Percentiles rank a stretch among this genome's conserved stretches.
Evolutionary conservation across 495 filamentous ascomycete species (phyloP).

Genomic region (Chaetomium fimeti): DNA sequence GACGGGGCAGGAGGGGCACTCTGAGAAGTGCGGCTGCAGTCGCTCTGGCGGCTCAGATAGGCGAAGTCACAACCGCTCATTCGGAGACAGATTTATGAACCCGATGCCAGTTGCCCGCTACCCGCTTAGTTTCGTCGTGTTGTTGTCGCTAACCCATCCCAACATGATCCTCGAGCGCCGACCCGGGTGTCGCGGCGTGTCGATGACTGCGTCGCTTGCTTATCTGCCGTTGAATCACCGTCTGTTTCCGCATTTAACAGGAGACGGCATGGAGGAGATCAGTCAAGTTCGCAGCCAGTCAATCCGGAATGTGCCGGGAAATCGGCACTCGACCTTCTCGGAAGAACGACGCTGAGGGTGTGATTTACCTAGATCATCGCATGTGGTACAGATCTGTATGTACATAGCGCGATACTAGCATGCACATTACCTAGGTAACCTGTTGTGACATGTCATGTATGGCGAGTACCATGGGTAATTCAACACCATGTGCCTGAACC

Average conservation of each 20-base stretch:
- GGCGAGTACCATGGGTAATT: too few species aligned
- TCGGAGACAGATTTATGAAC: not conserved
- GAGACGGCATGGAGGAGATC: conserved; percentile 31
- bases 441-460: too few species aligned
- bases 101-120: too few species aligned
- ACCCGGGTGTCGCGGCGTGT: not conserved
- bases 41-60: conserved; percentile 10
- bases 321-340: not conserved
- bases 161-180: not conserved
- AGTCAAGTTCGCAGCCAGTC: conserved; percentile 22
- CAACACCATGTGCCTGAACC: not conserved
- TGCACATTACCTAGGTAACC: too few species aligned
- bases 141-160: not conserved
- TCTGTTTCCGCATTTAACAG: not conserved
- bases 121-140: conserved; percentile 3
- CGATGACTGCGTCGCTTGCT: not conserved
- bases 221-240: not conserved
- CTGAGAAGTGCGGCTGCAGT: not conserved
- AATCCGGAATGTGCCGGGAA: conserved; percentile 20
- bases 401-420: not conserved
- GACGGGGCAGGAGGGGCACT: conserved; percentile 2
- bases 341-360: not conserved
- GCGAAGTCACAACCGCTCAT: conserved; percentile 1
- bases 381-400: not conserved
- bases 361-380: not conserved